phyloP scores from a whole-genome alignment of 140 eudicot species.

The Stevia rebaudiana region DNA sequence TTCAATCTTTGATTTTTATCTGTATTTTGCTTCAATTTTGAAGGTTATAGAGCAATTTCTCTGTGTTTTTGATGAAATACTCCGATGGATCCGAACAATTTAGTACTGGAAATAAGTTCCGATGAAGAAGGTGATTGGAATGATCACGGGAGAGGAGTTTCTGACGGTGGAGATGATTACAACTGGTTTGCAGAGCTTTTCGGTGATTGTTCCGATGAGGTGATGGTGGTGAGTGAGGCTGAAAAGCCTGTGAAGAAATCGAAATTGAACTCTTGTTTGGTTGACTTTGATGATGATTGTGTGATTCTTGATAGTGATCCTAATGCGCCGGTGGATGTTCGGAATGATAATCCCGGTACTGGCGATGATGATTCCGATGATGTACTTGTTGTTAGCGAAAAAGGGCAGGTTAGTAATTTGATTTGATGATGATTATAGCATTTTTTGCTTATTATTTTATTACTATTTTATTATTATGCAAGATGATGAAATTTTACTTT shows the following conservation, averaged over 20 bases:
- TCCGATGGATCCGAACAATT: constrained; percentile 32
- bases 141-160: constrained; percentile 18
- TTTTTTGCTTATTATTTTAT: not conserved
- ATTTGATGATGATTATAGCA: not conserved
- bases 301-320: constrained; percentile 83
- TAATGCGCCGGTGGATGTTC: constrained; percentile 33
- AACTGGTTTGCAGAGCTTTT: constrained; percentile 22
- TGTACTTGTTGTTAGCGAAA: constrained; percentile 56
- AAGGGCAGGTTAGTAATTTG: constrained; percentile 61
- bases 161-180: constrained; percentile 31
- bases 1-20: not conserved
- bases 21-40: not conserved
- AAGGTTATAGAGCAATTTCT: not conserved
- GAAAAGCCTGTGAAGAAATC: not conserved
- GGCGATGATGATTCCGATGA: constrained; percentile 41
- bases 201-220: constrained; percentile 39
- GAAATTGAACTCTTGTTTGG: constrained; percentile 5
- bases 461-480: not conserved
- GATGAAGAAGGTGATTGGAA: constrained; percentile 33
- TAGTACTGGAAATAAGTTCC: constrained; percentile 42
- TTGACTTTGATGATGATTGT: constrained; percentile 58
- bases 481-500: not conserved
- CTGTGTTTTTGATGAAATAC: constrained; percentile 11
- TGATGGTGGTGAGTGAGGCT: constrained; percentile 38
- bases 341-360: constrained; percentile 5